Percentiles rank a stretch among this genome's conserved stretches.
phyloP scores from a whole-genome alignment of 2,329 filamentous ascomycete species.

The Knufia petricola region DNA sequence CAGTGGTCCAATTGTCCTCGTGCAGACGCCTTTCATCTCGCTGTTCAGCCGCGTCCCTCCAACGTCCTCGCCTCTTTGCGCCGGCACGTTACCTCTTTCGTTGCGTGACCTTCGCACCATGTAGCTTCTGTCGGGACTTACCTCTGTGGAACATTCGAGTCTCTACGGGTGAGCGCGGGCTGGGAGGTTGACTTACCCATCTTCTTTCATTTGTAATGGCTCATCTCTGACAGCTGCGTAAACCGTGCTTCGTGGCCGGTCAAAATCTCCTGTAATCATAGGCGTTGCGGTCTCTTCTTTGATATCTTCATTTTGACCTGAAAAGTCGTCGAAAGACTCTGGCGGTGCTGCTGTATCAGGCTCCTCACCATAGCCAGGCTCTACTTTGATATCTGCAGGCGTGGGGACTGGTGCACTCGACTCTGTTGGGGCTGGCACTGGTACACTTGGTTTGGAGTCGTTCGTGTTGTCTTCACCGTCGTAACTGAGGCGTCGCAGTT shows the following conservation, averaged over 20 bases:
- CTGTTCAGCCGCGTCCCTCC: not conserved
- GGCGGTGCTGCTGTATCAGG: slow-evolving; percentile 26
- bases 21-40: not conserved
- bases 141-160: not conserved
- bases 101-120: not conserved
- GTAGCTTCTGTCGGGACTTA: slow-evolving; percentile 1
- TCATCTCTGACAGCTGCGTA: slow-evolving; percentile 8
- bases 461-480: slow-evolving; percentile 53
- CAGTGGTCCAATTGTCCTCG: not conserved
- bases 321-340: slow-evolving; percentile 24
- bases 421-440: slow-evolving; percentile 21
- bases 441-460: slow-evolving; percentile 22
- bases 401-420: slow-evolving; percentile 25
- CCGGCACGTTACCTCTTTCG: no score
- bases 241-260: slow-evolving; percentile 27
- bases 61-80: not conserved
- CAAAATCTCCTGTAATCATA: slow-evolving; percentile 25
- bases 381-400: slow-evolving; percentile 21
- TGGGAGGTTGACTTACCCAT: slow-evolving; percentile 61
- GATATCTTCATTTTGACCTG: slow-evolving; percentile 22
- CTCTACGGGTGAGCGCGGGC: not conserved
- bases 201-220: slow-evolving; percentile 68
- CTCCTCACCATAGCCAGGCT: slow-evolving; percentile 23
- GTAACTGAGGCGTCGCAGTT: slow-evolving; percentile 41
- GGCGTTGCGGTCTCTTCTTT: slow-evolving; percentile 16